A percentile compares a stretch with the other conserved stretches of the same genome.
phyloP scores from a whole-genome alignment of 1,139 yeast species.

The Casaregolazyma lundiana region DNA sequence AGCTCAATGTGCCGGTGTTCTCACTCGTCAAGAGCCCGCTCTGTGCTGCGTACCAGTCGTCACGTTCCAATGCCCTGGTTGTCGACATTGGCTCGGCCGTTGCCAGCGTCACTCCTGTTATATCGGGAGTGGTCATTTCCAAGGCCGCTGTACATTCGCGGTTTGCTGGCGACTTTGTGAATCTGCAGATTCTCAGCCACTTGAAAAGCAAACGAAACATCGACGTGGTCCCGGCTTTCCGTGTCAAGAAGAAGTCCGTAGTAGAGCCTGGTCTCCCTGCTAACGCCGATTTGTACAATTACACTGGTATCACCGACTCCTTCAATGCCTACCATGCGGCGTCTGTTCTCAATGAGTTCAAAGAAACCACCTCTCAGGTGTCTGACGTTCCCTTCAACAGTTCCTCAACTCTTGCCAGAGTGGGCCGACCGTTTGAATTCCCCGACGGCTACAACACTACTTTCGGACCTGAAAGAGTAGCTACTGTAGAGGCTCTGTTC shows the following conservation, averaged over 20 bases:
- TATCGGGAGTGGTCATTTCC: constrained; percentile 59
- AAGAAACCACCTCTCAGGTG: constrained; percentile 56
- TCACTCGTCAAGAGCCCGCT: constrained; percentile 81
- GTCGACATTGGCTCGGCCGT: constrained; percentile 34
- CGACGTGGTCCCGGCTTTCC: constrained; percentile 32
- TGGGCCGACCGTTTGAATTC: constrained; percentile 64
- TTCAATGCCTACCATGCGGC: constrained; percentile 35
- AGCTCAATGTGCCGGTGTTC: constrained; percentile 76
- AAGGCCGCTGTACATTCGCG: constrained; percentile 35
- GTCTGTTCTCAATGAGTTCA: constrained; percentile 50
- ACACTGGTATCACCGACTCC: constrained; percentile 29
- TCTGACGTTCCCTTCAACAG: constrained; percentile 40
- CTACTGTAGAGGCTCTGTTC: constrained; percentile 74
- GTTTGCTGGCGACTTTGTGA: constrained; percentile 41
- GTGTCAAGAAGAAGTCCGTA: constrained; percentile 30
- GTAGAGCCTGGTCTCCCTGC: constrained; percentile 36
- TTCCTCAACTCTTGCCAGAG: constrained; percentile 22
- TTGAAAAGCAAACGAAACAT: constrained; percentile 27
- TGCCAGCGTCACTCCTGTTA: constrained; percentile 81
- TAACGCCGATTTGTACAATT: constrained; percentile 35
- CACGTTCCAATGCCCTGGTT: constrained; percentile 36
- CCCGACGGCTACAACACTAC: constrained; percentile 66
- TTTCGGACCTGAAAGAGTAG: constrained; percentile 62
- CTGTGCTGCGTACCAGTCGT: constrained; percentile 58
- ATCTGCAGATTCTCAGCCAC: constrained; percentile 33